phyloP scores from a whole-genome alignment of 83 land plant species.

The Isoetes engelmannii region DNA sequence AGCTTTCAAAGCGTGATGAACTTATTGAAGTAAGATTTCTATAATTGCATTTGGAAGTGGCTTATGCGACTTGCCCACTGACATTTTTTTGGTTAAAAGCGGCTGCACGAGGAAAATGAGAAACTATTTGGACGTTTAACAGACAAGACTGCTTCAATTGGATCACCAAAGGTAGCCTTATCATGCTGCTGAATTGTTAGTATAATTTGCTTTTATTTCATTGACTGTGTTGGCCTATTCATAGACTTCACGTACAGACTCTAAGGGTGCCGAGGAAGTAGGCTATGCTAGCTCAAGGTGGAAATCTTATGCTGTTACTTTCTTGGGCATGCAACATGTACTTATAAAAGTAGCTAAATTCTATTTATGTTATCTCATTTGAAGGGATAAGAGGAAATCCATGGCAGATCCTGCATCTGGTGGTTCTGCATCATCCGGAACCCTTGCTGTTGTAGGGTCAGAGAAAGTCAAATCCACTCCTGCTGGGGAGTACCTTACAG shows the following conservation, averaged over 20 bases:
- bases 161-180: conserved; percentile 10
- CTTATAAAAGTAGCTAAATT: too few species aligned
- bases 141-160: background rate
- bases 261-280: too few species aligned
- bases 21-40: conserved; percentile 8
- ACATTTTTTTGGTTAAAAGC: background rate
- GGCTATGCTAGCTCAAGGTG: too few species aligned
- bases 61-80: background rate
- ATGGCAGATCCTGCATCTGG: background rate
- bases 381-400: too few species aligned
- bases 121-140: conserved; percentile 12
- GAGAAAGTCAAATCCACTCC: conserved; percentile 16
- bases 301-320: too few species aligned
- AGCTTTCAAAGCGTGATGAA: conserved; percentile 15
- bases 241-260: too few species aligned
- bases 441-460: background rate
- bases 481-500: conserved; percentile 14
- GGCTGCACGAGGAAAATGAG: conserved; percentile 14
- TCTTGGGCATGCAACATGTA: too few species aligned
- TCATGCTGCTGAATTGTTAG: background rate
- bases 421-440: background rate
- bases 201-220: too few species aligned
- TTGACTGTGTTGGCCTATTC: too few species aligned
- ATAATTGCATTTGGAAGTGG: background rate
- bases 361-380: too few species aligned